A percentile compares a stretch with the other conserved stretches of the same genome.
phyloP scores from a whole-genome alignment of 2,329 filamentous ascomycete species.

The Fusarium keratoplasticum region DNA sequence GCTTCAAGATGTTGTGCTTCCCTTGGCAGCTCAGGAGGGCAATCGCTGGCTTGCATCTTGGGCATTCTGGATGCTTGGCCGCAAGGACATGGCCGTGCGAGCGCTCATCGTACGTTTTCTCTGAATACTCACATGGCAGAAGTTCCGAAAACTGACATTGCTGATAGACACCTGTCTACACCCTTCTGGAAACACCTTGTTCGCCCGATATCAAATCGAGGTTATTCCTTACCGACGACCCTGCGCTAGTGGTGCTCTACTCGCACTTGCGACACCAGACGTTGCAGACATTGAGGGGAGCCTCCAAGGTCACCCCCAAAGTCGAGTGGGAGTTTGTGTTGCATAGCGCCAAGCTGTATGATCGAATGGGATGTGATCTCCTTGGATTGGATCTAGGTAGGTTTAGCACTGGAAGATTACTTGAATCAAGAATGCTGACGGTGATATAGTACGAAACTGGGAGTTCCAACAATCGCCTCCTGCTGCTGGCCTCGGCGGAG shows the following conservation, averaged over 20 bases:
- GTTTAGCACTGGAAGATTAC: slow-evolving; percentile 35
- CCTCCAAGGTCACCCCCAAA: slow-evolving; percentile 80
- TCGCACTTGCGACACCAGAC: slow-evolving; percentile 85
- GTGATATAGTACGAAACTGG: slow-evolving; percentile 76
- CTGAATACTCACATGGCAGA: not conserved
- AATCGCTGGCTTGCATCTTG: slow-evolving; percentile 96
- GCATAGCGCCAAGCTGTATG: slow-evolving; percentile 85
- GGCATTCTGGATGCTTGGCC: slow-evolving; percentile 92
- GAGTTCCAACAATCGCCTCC: slow-evolving; percentile 73
- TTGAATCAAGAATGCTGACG: slow-evolving; percentile 25
- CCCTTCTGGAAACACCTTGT: slow-evolving; percentile 75
- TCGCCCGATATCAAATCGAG: slow-evolving; percentile 79
- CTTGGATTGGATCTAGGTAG: slow-evolving; percentile 86
- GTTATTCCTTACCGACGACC: slow-evolving; percentile 89
- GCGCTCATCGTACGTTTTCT: slow-evolving; percentile 76
- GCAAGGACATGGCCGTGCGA: slow-evolving; percentile 85
- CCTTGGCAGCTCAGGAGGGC: slow-evolving; percentile 80
- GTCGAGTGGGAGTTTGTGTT: slow-evolving; percentile 91
- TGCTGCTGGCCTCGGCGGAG: slow-evolving; percentile 54
- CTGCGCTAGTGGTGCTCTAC: slow-evolving; percentile 88
- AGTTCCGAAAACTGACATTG: slow-evolving; percentile 1
- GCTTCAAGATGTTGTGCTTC: slow-evolving; percentile 82
- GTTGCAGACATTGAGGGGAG: slow-evolving; percentile 85
- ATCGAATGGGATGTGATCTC: slow-evolving; percentile 92
- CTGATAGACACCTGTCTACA: slow-evolving; percentile 78